Evolutionary conservation across 495 filamentous ascomycete genomes (phyloP).

Genomic region (Terfezia claveryi): DNA sequence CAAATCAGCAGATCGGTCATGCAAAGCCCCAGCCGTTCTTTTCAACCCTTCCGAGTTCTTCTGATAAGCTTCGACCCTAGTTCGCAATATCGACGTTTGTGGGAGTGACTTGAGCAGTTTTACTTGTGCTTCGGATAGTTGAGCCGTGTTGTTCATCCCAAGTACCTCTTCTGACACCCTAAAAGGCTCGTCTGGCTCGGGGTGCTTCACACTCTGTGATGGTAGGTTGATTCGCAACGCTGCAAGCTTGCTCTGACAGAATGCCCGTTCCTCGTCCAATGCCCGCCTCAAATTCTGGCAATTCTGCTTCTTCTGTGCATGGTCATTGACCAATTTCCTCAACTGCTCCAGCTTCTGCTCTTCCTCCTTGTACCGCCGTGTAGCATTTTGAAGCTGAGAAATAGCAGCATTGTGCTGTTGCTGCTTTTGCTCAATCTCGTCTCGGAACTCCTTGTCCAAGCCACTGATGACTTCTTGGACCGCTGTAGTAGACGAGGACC

Average conservation of each 20-base stretch:
- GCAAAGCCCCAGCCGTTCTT: slow-evolving; percentile 27
- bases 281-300: slow-evolving; percentile 28
- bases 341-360: slow-evolving; percentile 45
- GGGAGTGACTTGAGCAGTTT: slow-evolving; percentile 7
- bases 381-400: slow-evolving; percentile 50
- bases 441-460: slow-evolving; percentile 49
- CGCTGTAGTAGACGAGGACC: slow-evolving; percentile 25
- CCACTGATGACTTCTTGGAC: slow-evolving; percentile 51
- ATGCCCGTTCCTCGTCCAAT: slow-evolving; percentile 27
- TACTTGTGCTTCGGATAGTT: slow-evolving; percentile 6
- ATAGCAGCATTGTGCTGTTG: slow-evolving; percentile 57
- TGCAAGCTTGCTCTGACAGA: background rate
- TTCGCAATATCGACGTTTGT: slow-evolving; percentile 8
- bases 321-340: slow-evolving; percentile 19
- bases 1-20: slow-evolving; percentile 39
- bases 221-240: background rate
- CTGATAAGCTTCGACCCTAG: slow-evolving; percentile 27
- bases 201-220: background rate
- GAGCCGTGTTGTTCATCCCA: background rate
- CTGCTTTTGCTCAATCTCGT: slow-evolving; percentile 61
- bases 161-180: slow-evolving; percentile 20
- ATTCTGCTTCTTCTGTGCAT: slow-evolving; percentile 15
- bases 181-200: background rate
- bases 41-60: slow-evolving; percentile 26
- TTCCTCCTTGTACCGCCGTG: slow-evolving; percentile 52